These are phyloP conservation scores for Uronychia binucleata DNA, from an alignment of 73 alveolate species.

Conservation along the genomic window DNA sequence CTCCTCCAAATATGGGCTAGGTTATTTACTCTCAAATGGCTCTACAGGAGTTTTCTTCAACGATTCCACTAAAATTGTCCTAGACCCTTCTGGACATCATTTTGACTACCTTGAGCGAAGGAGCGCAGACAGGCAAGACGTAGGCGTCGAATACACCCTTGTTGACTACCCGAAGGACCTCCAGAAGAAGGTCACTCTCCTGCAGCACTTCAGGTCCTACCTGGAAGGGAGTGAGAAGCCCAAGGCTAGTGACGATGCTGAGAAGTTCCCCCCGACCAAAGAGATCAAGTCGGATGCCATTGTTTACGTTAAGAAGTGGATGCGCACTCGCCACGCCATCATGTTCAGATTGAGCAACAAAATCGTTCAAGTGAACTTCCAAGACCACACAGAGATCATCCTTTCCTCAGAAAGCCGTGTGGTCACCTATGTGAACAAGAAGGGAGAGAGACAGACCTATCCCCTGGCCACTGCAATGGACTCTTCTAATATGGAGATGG, in stretches of 20 bases:
- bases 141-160: constrained; percentile 60
- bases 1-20: constrained; percentile 91
- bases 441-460: constrained; percentile 93
- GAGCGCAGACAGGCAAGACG: constrained; percentile 64
- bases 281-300: constrained; percentile 34
- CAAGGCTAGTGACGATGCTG: constrained; percentile 48
- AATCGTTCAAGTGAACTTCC: constrained; percentile 96
- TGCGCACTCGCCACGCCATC: constrained; percentile 96
- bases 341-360: constrained; percentile 96
- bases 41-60: constrained; percentile 90
- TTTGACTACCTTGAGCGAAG: constrained; percentile 86
- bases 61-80: constrained; percentile 84
- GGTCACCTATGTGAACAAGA: constrained; percentile 95
- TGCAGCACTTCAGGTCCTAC: constrained; percentile 91
- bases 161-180: constrained; percentile 90
- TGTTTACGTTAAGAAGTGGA: constrained; percentile 95
- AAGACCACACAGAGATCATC: constrained; percentile 95
- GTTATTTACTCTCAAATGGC: constrained; percentile 87
- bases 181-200: constrained; percentile 91
- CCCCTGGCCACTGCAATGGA: constrained; percentile 93
- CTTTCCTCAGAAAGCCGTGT: constrained; percentile 87
- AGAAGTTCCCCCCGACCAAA: not conserved
- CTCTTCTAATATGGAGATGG: constrained; percentile 92
- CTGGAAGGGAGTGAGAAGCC: constrained; percentile 74
- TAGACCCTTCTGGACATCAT: constrained; percentile 87